phyloP scores from a whole-genome alignment of 2,329 filamentous ascomycete species.

The Lomentospora prolificans region DNA sequence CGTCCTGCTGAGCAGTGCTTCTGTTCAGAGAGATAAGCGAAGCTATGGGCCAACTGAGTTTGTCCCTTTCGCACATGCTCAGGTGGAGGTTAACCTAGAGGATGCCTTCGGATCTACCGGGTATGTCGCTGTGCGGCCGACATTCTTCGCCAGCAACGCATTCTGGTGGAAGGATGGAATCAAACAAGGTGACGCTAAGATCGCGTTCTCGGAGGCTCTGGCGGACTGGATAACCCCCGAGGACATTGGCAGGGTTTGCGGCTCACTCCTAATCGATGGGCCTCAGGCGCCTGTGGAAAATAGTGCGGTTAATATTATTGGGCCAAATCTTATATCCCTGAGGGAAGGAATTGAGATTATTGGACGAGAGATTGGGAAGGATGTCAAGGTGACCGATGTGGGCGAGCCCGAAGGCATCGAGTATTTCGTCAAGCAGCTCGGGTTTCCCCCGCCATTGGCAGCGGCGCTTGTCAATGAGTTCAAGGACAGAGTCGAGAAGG shows the following conservation, averaged over 20 bases:
- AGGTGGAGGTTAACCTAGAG: constrained; percentile 31
- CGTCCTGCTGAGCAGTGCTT: constrained; percentile 33
- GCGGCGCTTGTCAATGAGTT: background rate
- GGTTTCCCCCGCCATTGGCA: background rate
- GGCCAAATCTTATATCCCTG: constrained; percentile 23
- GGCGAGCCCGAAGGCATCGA: background rate
- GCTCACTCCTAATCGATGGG: constrained; percentile 25
- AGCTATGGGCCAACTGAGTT: constrained; percentile 18
- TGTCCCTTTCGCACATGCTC: constrained; percentile 31
- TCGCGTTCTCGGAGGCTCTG: constrained; percentile 19
- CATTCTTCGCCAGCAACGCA: constrained; percentile 33
- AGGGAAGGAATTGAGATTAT: constrained; percentile 20
- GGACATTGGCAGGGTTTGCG: constrained; percentile 35
- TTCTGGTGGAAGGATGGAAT: constrained; percentile 20
- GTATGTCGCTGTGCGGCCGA: constrained; percentile 31
- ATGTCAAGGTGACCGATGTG: constrained; percentile 12
- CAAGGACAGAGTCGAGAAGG: background rate
- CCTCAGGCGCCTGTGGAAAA: constrained; percentile 17
- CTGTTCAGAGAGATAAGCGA: constrained; percentile 18
- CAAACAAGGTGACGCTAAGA: constrained; percentile 19
- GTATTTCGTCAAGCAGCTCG: background rate
- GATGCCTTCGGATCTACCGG: constrained; percentile 17
- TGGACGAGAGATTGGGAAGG: constrained; percentile 20
- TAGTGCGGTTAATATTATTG: constrained; percentile 23
- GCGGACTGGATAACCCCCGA: constrained; percentile 29